Evolutionary conservation across 2,329 filamentous ascomycete species (phyloP), one percentile per base, ranked within the genome.

Genomic region (Triangularia setosa): DNA sequence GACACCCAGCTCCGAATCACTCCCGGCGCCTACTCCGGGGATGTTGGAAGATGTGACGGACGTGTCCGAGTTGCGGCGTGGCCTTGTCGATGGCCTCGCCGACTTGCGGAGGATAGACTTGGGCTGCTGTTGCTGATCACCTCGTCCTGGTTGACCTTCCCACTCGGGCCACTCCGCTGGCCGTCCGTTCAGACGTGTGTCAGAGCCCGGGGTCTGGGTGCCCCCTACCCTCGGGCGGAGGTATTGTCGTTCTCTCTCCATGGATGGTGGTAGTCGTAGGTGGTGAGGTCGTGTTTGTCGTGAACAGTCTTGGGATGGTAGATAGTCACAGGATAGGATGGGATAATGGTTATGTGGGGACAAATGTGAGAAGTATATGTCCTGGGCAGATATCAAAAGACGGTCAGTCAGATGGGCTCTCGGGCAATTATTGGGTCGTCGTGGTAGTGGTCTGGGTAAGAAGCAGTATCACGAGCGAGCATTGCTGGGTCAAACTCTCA

Each of bases 41-140:
- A 69, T 35, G 60, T 69, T 71, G 53, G 70, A 72, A 12, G 70
- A 71, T 27, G 70, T 70, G 66, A 72, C 61, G 11, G 70, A 72
- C 1, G 67, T 70, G 65, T 72, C 70, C n/a, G 70, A 72, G 65
- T 71, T 71, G 8, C 70, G 67, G 53, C 70, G 67, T 35, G 68
- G 67, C 33, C 70, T 58, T 58, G 67, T 62, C 30, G 66, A 40
- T 27, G 60, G 68, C 18, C 67, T 64, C 7, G 33, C 53, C 4
- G 67, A 57, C 65, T 67, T 69, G 44, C 69, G 65, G 30, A 70
- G 53, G n/a, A 72, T 70, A 11, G 70, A 68, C 60, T 67, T 71
- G 57, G 58, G 53, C 48, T 65, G 67, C 21, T 65, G 60, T 6
- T 35, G 61, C 40, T 66, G 59, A 21, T 58, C 52, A 40, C 64